Conservation (phyloP, 495 filamentous ascomycete genomes). For the Margaritispora aquatica region DNA sequence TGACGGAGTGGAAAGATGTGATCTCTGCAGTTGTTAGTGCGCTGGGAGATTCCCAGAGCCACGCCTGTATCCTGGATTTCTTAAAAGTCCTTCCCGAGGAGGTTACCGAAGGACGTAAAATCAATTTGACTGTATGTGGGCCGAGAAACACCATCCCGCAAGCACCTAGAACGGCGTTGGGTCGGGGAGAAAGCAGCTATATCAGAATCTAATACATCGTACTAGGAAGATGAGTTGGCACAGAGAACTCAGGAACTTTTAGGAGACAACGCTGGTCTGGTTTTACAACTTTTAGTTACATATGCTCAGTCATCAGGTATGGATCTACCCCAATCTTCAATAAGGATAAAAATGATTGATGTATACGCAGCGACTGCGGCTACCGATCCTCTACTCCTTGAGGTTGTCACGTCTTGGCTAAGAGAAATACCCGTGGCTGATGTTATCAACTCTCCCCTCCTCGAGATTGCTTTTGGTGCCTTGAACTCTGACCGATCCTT, state of each 20-base stretch:
- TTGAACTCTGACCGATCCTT: constrained; percentile 71
- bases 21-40: constrained; percentile 69
- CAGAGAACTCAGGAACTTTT: constrained; percentile 79
- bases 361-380: constrained; percentile 42
- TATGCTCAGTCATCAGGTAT: constrained; percentile 88
- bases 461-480: constrained; percentile 73
- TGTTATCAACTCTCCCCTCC: constrained; percentile 78
- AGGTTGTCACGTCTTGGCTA: constrained; percentile 95
- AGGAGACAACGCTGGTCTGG: constrained; percentile 81
- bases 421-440: constrained; percentile 80
- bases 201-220: constrained; percentile 47
- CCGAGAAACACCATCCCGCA: constrained; percentile 43
- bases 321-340: constrained; percentile 23
- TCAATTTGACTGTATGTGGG: constrained; percentile 93
- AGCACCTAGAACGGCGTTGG: constrained; percentile 34
- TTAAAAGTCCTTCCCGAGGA: constrained; percentile 95
- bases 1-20: constrained; percentile 94
- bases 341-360: not conserved
- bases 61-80: constrained; percentile 88
- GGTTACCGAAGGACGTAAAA: constrained; percentile 98
- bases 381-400: constrained; percentile 82
- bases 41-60: constrained; percentile 69
- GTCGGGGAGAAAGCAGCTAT: constrained; percentile 35
- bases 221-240: constrained; percentile 87
- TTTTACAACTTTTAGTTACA: constrained; percentile 75